Evolutionary conservation across 768 basidiomycete genomes (phyloP).

Genomic region (Boletus rubescentipes): DNA sequence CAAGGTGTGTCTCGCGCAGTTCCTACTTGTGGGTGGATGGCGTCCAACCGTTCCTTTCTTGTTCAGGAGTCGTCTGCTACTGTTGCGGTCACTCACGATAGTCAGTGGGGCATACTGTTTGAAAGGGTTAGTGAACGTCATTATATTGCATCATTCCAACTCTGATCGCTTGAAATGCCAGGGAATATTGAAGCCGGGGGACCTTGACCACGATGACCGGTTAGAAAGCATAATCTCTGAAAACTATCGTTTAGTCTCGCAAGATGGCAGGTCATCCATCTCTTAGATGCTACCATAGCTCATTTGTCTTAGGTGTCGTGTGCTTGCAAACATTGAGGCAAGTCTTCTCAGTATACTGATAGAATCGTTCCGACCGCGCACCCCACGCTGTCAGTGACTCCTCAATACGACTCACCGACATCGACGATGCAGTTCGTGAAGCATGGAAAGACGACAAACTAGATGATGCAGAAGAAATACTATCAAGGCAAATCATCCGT

Average conservation of each 20-base stretch:
- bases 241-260: neutral
- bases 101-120: slow-evolving; percentile 6
- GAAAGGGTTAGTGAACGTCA: neutral
- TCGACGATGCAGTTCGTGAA: neutral
- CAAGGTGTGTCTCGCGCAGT: neutral
- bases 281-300: neutral
- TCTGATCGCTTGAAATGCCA: neutral
- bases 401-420: neutral
- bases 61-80: neutral
- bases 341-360: neutral
- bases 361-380: neutral
- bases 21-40: neutral
- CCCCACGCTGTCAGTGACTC: neutral
- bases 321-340: neutral
- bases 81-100: slow-evolving; percentile 11
- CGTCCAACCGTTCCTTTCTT: neutral
- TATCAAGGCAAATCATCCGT: slow-evolving; percentile 3
- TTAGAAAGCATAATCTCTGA: neutral
- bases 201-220: neutral
- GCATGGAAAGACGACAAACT: slow-evolving; percentile 7
- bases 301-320: neutral
- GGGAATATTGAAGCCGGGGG: neutral
- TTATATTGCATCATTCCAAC: neutral
- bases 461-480: slow-evolving; percentile 12
- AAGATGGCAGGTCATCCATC: neutral